Conservation (phyloP, 2,329 filamentous ascomycete genomes). For the Colletotrichum theobromicola region DNA sequence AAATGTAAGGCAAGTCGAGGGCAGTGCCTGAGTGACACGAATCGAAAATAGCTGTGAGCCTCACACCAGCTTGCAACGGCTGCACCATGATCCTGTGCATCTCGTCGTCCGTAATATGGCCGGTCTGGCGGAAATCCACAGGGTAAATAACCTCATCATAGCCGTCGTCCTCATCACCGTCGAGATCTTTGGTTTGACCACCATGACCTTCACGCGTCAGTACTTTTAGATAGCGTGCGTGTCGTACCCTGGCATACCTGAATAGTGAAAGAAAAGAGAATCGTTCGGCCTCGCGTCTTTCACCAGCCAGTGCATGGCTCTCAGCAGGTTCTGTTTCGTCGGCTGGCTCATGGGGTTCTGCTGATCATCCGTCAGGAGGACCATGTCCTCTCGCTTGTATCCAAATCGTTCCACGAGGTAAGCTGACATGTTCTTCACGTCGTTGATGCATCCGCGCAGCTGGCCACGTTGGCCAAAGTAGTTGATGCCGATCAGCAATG, state of each 20-base stretch:
- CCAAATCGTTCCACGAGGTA: slow-evolving; percentile 90
- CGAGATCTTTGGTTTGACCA: slow-evolving; percentile 80
- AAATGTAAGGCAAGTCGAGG: slow-evolving; percentile 71
- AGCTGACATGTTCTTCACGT: slow-evolving; percentile 94
- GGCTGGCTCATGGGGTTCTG: slow-evolving; percentile 97
- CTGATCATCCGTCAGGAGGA: slow-evolving; percentile 93
- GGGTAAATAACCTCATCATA: slow-evolving; percentile 87
- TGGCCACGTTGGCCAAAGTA: slow-evolving; percentile 94
- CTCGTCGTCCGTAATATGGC: slow-evolving; percentile 84
- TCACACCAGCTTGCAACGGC: slow-evolving; percentile 60
- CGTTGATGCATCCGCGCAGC: slow-evolving; percentile 93
- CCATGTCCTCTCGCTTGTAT: slow-evolving; percentile 96
- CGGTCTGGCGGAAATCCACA: slow-evolving; percentile 79
- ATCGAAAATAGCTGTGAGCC: slow-evolving; percentile 68
- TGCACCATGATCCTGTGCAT: slow-evolving; percentile 77
- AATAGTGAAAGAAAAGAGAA: slow-evolving; percentile 97
- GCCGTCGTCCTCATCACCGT: slow-evolving; percentile 82
- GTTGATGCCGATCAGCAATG: slow-evolving; percentile 92
- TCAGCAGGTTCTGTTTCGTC: slow-evolving; percentile 91
- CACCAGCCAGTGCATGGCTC: slow-evolving; percentile 97
- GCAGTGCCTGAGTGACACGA: slow-evolving; percentile 73
- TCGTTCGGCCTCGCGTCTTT: slow-evolving; percentile 93
- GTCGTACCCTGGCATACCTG: slow-evolving; percentile 61
- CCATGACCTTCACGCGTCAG: slow-evolving; percentile 64
- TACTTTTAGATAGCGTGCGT: background rate